Conservation (phyloP, 805 yeast genomes). For the Myxozyma geophila region DNA sequence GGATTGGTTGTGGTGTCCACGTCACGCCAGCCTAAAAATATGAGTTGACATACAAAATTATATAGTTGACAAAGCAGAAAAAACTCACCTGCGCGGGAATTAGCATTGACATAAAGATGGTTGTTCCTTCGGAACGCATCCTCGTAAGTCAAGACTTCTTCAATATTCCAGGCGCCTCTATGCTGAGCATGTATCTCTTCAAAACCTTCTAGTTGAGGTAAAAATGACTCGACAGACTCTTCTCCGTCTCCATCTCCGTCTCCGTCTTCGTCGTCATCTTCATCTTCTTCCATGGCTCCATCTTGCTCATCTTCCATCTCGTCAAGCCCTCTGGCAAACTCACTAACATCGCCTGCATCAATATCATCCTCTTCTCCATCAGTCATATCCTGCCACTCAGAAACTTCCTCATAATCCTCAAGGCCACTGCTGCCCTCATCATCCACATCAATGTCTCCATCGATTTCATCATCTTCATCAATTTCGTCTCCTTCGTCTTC, state of each 20-base stretch:
- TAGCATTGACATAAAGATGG: conserved; percentile 8
- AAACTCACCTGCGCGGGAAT: conserved; percentile 12
- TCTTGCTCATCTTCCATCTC: conserved; percentile 39
- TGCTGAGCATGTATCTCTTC: conserved; percentile 26
- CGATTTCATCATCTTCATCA: conserved; percentile 41
- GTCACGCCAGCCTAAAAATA: conserved; percentile 18
- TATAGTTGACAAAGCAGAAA: neutral
- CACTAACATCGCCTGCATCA: conserved; percentile 40
- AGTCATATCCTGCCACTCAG: conserved; percentile 34
- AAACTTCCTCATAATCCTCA: conserved; percentile 31
- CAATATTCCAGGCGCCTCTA: conserved; percentile 29
- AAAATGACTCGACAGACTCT: conserved; percentile 17
- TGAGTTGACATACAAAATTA: neutral
- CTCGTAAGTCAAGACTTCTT: conserved; percentile 21
- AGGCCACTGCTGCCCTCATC: conserved; percentile 40
- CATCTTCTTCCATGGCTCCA: conserved; percentile 36
- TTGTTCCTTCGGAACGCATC: conserved; percentile 9
- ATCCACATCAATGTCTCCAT: conserved; percentile 38
- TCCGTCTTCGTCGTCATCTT: conserved; percentile 43
- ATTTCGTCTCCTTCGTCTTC: conserved; percentile 43
- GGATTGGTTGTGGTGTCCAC: conserved; percentile 31
- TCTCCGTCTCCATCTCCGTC: conserved; percentile 38
- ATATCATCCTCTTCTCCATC: conserved; percentile 40
- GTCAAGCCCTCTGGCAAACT: conserved; percentile 31
- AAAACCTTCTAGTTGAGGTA: conserved; percentile 10